Conservation (phyloP, 2,329 filamentous ascomycete genomes). For the Fusarium sp. region DNA sequence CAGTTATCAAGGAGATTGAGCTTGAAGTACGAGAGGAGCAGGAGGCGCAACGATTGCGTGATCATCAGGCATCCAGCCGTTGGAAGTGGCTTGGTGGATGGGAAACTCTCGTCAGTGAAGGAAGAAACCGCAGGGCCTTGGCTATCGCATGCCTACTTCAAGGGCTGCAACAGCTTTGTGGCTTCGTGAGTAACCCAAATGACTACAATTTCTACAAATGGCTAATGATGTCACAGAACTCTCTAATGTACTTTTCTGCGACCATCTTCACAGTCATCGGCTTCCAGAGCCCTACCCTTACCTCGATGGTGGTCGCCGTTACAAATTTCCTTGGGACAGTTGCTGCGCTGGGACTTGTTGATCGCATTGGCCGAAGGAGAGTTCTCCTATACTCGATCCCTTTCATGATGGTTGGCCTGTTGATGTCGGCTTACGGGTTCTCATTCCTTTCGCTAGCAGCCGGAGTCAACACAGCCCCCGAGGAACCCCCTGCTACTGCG, state of each 20-base stretch:
- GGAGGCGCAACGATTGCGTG: conserved; percentile 56
- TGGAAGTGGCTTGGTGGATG: conserved; percentile 60
- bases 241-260: conserved; percentile 90
- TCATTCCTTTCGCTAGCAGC: conserved; percentile 65
- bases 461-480: conserved; percentile 27
- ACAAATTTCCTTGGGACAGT: conserved; percentile 86
- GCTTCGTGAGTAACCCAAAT: conserved; percentile 69
- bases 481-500: conserved; percentile 29
- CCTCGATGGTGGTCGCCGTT: conserved; percentile 80
- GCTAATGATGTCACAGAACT: conserved; percentile 66
- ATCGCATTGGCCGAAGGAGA: conserved; percentile 79
- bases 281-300: conserved; percentile 82
- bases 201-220: background rate
- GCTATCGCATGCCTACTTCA: conserved; percentile 89
- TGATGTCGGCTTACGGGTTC: conserved; percentile 79
- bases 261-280: conserved; percentile 83
- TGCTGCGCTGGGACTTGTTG: conserved; percentile 80
- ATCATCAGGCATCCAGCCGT: conserved; percentile 42
- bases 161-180: conserved; percentile 87
- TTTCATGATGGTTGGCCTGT: conserved; percentile 80
- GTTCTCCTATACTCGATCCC: conserved; percentile 87
- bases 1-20: conserved; percentile 76
- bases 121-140: conserved; percentile 78
- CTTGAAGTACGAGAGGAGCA: conserved; percentile 78
- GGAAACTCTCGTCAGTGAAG: conserved; percentile 65